Evolutionary conservation across 2,329 filamentous ascomycete species (phyloP).

Genomic region (Pezizomycotina sp.): DNA sequence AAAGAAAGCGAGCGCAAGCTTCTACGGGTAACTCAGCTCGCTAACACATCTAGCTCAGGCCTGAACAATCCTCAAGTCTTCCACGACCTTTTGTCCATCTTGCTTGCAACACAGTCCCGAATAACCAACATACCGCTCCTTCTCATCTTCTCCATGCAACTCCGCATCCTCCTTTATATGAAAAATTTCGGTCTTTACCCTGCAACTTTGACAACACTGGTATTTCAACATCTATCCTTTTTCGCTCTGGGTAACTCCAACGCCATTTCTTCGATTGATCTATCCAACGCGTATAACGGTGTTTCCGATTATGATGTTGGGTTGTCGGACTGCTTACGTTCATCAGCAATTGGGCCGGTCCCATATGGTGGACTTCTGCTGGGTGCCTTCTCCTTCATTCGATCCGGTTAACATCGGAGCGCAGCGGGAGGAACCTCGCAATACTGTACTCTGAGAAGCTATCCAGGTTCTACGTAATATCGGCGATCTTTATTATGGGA

Average conservation of each 20-base stretch:
- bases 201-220: constrained; percentile 51
- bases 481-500: constrained; percentile 61
- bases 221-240: constrained; percentile 69
- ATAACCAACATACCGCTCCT: constrained; percentile 74
- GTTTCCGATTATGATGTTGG: constrained; percentile 61
- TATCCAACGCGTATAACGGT: constrained; percentile 91
- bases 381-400: constrained; percentile 41
- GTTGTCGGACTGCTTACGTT: constrained; percentile 78
- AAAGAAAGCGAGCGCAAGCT: not conserved
- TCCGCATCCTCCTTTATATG: constrained; percentile 35
- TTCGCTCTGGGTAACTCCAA: constrained; percentile 86
- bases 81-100: constrained; percentile 56
- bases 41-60: not conserved
- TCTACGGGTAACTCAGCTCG: not conserved
- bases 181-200: constrained; percentile 22
- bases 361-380: constrained; percentile 68
- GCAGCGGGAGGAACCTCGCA: not conserved
- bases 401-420: constrained; percentile 10
- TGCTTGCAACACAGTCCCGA: constrained; percentile 75
- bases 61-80: constrained; percentile 27
- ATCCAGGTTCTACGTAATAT: constrained; percentile 53
- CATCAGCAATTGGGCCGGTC: constrained; percentile 75
- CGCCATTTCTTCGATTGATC: constrained; percentile 84
- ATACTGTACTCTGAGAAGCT: constrained; percentile 31
- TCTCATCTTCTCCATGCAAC: constrained; percentile 51